phyloP scores from a whole-genome alignment of 495 filamentous ascomycete genomes.

The Margaritispora aquatica region DNA sequence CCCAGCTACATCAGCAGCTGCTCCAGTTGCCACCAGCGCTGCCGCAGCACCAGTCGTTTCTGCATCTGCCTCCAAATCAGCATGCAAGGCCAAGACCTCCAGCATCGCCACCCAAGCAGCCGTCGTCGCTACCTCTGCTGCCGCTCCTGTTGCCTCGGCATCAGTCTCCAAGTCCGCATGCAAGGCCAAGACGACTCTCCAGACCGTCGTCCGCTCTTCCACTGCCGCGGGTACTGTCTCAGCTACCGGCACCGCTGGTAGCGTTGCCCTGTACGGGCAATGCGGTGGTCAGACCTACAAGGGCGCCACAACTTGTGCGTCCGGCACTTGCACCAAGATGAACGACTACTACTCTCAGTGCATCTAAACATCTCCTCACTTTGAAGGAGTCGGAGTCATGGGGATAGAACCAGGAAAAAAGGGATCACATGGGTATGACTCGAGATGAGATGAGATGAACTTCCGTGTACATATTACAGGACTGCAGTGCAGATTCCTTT shows the following conservation, averaged over 20 bases:
- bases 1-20: neutral
- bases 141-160: too few species aligned
- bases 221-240: neutral
- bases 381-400: neutral
- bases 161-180: neutral
- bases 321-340: slow-evolving; percentile 23
- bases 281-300: slow-evolving; percentile 28
- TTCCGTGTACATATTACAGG: neutral
- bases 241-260: neutral
- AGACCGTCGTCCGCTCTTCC: neutral
- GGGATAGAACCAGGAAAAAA: neutral
- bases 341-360: slow-evolving; percentile 28
- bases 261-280: slow-evolving; percentile 19
- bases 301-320: slow-evolving; percentile 26
- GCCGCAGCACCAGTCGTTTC: neutral
- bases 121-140: neutral
- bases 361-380: neutral
- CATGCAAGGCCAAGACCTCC: neutral
- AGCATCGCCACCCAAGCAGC: neutral
- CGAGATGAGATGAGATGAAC: neutral
- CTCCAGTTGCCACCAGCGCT: neutral
- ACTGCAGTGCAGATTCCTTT: neutral
- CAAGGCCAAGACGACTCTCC: neutral
- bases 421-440: neutral
- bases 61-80: neutral